Percentiles rank a stretch among this genome's conserved stretches.
These are phyloP conservation scores for Angomonas ambiguus DNA, from an alignment of 208 protist species.

Conservation along the genomic window DNA sequence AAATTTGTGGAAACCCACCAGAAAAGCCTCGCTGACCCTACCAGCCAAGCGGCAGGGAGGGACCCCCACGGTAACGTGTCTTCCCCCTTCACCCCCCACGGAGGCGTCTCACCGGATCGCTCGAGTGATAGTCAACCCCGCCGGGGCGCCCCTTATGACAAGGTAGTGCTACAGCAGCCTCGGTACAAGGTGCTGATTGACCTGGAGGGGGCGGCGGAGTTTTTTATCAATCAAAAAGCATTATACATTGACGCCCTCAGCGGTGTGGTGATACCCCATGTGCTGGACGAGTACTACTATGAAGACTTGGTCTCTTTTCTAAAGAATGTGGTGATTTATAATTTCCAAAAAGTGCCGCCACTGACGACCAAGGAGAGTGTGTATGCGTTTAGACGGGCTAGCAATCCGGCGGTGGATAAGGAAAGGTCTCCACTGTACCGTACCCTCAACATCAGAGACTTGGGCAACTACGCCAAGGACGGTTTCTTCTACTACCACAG, in stretches of 20 bases:
- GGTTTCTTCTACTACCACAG: slow-evolving; percentile 30
- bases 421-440: background rate
- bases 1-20: too few species aligned
- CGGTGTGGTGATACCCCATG: slow-evolving; percentile 48
- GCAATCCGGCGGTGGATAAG: background rate
- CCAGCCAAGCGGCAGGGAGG: too few species aligned
- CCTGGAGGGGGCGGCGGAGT: slow-evolving; percentile 26
- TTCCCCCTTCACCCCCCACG: too few species aligned
- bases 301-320: slow-evolving; percentile 31
- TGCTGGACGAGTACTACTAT: slow-evolving; percentile 34
- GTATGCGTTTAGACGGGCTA: slow-evolving; percentile 34
- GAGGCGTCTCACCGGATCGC: too few species aligned
- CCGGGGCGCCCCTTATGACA: too few species aligned
- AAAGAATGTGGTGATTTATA: slow-evolving; percentile 34
- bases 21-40: too few species aligned
- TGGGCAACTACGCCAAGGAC: slow-evolving; percentile 7
- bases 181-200: slow-evolving; percentile 65
- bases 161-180: slow-evolving; percentile 15
- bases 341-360: slow-evolving; percentile 59
- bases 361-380: slow-evolving; percentile 26
- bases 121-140: background rate
- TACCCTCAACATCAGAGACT: background rate
- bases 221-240: slow-evolving; percentile 55
- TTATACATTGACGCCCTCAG: slow-evolving; percentile 68
- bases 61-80: too few species aligned